A percentile compares a stretch with the other conserved stretches of the same genome.
phyloP scores from a whole-genome alignment of 768 basidiomycete genomes.

The Lanmaoa rubissima region DNA sequence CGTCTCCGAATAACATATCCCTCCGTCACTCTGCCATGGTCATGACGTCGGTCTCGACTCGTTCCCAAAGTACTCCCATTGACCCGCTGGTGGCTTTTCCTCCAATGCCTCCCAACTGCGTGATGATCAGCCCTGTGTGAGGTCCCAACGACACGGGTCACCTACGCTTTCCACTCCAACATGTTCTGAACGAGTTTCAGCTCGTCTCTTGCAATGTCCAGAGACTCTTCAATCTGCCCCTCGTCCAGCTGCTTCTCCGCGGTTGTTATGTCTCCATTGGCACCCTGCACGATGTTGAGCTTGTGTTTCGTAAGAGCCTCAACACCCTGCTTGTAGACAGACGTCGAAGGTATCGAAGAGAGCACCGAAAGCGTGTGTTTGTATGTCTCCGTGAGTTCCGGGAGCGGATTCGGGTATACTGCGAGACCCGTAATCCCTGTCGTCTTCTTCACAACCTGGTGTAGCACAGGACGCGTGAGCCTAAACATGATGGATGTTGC shows the following conservation, averaged over 20 bases:
- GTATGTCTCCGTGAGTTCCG: constrained; percentile 73
- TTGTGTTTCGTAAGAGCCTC: constrained; percentile 84
- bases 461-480: constrained; percentile 67
- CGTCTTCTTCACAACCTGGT: constrained; percentile 64
- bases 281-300: constrained; percentile 66
- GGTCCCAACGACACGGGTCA: constrained; percentile 23
- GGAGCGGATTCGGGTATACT: constrained; percentile 83
- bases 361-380: constrained; percentile 71
- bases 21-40: not conserved
- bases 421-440: constrained; percentile 85
- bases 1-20: not conserved
- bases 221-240: constrained; percentile 83
- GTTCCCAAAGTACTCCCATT: constrained; percentile 84
- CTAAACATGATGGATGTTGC: constrained; percentile 61
- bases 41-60: constrained; percentile 42
- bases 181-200: constrained; percentile 73
- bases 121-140: constrained; percentile 1
- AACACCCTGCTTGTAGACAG: constrained; percentile 86
- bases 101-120: constrained; percentile 86
- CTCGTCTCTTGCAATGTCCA: constrained; percentile 84
- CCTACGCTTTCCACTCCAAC: constrained; percentile 96
- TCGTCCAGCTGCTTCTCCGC: constrained; percentile 78
- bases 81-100: constrained; percentile 74
- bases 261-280: constrained; percentile 59
- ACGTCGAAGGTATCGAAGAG: constrained; percentile 68